These are phyloP conservation scores for Suillus subalutaceus DNA, from an alignment of 768 basidiomycete species.

Conservation along the genomic window DNA sequence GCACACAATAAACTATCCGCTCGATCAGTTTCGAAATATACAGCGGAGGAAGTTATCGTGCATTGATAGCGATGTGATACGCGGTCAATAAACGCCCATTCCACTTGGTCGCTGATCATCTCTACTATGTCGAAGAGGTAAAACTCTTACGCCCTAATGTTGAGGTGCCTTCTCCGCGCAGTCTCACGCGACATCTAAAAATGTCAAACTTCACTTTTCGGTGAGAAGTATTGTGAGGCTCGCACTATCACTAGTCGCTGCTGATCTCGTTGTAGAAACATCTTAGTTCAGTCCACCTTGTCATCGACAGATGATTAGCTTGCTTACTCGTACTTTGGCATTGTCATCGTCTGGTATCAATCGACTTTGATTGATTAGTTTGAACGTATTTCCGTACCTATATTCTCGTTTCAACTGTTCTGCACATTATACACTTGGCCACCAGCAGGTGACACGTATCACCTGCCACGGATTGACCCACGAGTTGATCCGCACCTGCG, in stretches of 20 bases:
- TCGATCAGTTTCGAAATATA: background rate
- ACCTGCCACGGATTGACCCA: background rate
- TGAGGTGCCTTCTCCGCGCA: background rate
- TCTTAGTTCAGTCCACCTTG: slow-evolving; percentile 29
- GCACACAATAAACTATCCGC: background rate
- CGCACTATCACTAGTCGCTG: no score
- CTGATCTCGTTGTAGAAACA: slow-evolving; percentile 9
- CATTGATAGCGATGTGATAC: no score
- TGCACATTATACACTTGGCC: no score
- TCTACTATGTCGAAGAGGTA: no score
- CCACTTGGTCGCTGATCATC: no score
- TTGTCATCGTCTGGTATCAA: slow-evolving; percentile 33
- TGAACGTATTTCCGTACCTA: no score
- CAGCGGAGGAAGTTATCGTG: background rate
- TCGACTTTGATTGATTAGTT: no score
- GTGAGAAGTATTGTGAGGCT: background rate
- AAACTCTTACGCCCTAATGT: no score
- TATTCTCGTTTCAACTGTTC: no score
- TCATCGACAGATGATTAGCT: slow-evolving; percentile 41
- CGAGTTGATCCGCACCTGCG: background rate
- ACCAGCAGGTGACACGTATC: background rate
- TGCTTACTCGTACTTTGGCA: slow-evolving; percentile 31
- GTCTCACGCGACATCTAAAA: background rate
- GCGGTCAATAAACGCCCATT: no score
- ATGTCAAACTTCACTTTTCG: background rate